A percentile compares a stretch with the other conserved stretches of the same genome.
Evolutionary conservation across 495 filamentous ascomycete genomes (phyloP).

Genomic region (Xylaria longipes): DNA sequence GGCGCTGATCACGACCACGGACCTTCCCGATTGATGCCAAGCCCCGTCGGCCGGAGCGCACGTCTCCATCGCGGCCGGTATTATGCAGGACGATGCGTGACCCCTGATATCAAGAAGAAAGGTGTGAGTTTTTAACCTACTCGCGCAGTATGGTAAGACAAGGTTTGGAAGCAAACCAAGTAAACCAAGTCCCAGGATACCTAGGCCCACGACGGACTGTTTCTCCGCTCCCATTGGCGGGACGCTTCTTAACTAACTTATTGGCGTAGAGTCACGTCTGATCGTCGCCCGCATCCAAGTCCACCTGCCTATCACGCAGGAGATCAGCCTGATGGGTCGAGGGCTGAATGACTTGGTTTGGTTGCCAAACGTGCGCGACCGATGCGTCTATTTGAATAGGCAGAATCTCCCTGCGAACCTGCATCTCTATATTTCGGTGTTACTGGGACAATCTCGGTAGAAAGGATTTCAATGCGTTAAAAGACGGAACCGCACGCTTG

Average conservation of each 20-base stretch:
- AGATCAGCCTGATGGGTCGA: not conserved
- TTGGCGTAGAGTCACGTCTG: not conserved
- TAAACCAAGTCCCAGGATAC: conserved; percentile 12
- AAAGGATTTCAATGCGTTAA: not conserved
- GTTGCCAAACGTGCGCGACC: not conserved
- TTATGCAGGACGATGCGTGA: not conserved
- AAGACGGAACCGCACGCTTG: not conserved
- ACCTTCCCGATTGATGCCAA: conserved; percentile 23
- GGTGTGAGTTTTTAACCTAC: not conserved
- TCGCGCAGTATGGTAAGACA: not conserved
- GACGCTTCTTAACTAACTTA: not conserved
- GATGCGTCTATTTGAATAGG: not conserved
- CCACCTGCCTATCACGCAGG: conserved; percentile 19
- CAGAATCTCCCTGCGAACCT: not conserved
- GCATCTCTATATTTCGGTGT: not conserved
- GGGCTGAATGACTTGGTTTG: not conserved
- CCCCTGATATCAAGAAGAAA: not conserved
- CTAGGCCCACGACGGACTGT: conserved; percentile 5
- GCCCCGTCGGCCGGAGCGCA: conserved; percentile 8
- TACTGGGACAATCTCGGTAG: not conserved
- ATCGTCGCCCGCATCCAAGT: conserved; percentile 2
- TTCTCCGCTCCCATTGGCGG: conserved; percentile 15
- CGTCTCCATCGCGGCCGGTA: not conserved
- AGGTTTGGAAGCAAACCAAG: conserved; percentile 2
- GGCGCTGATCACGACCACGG: conserved; percentile 18